Conservation (phyloP, 176 grass and related monocot species). For the Microstegium vimineum region DNA sequence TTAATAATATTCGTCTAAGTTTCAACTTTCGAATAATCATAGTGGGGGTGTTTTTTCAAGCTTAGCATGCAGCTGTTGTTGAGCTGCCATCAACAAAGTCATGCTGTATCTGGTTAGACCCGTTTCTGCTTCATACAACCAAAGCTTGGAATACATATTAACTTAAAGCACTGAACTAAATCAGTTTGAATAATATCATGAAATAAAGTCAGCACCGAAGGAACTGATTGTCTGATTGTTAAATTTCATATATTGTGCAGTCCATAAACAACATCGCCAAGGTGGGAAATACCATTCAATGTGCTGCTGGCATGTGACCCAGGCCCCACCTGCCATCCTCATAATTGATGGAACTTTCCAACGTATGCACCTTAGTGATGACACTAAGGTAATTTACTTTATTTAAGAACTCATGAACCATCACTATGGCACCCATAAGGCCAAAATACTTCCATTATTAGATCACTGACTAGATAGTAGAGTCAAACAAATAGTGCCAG, state of each 20-base stretch:
- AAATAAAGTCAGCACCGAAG: neutral
- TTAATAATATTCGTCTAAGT: neutral
- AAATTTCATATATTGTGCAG: neutral
- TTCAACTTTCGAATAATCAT: neutral
- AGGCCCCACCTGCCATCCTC: neutral
- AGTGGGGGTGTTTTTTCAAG: neutral
- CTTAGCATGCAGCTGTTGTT: neutral
- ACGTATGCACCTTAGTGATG: neutral
- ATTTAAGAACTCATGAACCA: neutral
- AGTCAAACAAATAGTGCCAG: neutral
- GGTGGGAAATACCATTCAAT: neutral
- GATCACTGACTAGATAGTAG: neutral
- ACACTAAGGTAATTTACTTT: neutral
- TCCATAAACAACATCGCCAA: neutral
- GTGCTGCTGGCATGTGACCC: neutral
- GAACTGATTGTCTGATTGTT: neutral
- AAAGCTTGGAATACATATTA: neutral
- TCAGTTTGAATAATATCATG: slow-evolving; percentile 3
- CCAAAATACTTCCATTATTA: neutral
- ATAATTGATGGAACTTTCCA: neutral
- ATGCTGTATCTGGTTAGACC: neutral
- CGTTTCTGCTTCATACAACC: neutral
- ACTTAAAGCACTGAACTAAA: neutral
- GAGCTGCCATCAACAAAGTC: no score
- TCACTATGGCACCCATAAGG: neutral